phyloP scores from a whole-genome alignment of 768 basidiomycete genomes.

The Hericium coralloides region DNA sequence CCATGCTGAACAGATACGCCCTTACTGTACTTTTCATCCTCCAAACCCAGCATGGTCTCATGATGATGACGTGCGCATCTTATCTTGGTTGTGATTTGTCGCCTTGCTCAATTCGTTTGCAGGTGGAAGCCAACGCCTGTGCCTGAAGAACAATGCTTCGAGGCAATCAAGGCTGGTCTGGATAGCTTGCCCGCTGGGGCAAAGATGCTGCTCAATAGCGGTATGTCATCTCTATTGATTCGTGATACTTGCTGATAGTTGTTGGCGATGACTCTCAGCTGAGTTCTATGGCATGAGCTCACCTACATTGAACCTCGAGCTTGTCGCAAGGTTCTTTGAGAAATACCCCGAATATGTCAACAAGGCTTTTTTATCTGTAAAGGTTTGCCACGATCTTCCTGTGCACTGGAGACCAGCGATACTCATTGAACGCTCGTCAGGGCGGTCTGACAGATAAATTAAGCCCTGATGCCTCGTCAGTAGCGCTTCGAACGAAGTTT shows the following conservation, averaged over 20 bases:
- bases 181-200: slow-evolving; percentile 31
- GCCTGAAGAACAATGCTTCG: slow-evolving; percentile 53
- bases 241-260: too few species aligned
- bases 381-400: slow-evolving; percentile 21
- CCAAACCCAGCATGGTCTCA: slow-evolving; percentile 35
- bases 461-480: slow-evolving; percentile 9
- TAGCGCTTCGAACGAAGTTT: neutral
- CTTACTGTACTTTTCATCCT: neutral
- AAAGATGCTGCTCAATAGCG: slow-evolving; percentile 44
- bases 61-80: slow-evolving; percentile 43
- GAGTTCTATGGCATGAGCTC: slow-evolving; percentile 48
- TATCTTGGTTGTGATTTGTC: neutral
- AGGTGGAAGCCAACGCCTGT: slow-evolving; percentile 34
- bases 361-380: slow-evolving; percentile 39
- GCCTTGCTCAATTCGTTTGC: neutral
- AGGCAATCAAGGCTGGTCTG: slow-evolving; percentile 46
- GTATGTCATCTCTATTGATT: slow-evolving; percentile 18
- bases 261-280: slow-evolving; percentile 18
- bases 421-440: neutral
- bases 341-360: slow-evolving; percentile 36
- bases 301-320: slow-evolving; percentile 35
- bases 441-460: neutral
- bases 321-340: slow-evolving; percentile 41
- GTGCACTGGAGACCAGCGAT: neutral
- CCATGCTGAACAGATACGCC: too few species aligned